A percentile compares a stretch with the other conserved stretches of the same genome.
Conservation (phyloP, 2,329 filamentous ascomycete genomes). For the Ophiostoma perfectum region DNA sequence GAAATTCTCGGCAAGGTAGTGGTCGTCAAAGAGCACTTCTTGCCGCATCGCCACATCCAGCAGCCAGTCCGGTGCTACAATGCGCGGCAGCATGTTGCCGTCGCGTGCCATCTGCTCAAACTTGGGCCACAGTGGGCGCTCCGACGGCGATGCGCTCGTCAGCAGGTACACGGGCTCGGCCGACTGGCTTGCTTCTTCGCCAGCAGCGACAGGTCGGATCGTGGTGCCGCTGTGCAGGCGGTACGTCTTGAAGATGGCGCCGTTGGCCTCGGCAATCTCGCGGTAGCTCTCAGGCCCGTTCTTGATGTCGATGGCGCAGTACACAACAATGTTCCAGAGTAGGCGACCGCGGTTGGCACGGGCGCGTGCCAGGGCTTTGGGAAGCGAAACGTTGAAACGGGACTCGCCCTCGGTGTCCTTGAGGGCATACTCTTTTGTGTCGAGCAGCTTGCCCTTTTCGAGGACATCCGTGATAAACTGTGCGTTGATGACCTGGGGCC, state of each 20-base stretch:
- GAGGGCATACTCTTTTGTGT: constrained; percentile 61
- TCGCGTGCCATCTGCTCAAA: constrained; percentile 75
- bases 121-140: constrained; percentile 69
- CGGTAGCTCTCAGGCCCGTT: constrained; percentile 82
- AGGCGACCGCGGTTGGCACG: constrained; percentile 71
- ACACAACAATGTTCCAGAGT: constrained; percentile 70
- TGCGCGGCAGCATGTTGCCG: constrained; percentile 71
- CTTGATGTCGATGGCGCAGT: constrained; percentile 72
- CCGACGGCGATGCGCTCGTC: constrained; percentile 59
- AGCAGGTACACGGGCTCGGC: constrained; percentile 78
- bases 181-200: constrained; percentile 55
- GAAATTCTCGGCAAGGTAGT: constrained; percentile 45
- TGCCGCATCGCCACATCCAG: constrained; percentile 86
- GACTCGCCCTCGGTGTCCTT: constrained; percentile 68
- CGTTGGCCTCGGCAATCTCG: constrained; percentile 81
- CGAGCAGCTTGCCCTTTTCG: constrained; percentile 58
- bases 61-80: constrained; percentile 85
- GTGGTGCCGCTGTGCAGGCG: constrained; percentile 64
- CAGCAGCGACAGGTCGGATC: constrained; percentile 52
- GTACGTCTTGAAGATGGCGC: constrained; percentile 75
- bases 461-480: constrained; percentile 75
- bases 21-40: constrained; percentile 61
- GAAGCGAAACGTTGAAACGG: constrained; percentile 63
- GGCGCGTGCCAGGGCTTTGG: constrained; percentile 63
- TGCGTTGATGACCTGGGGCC: constrained; percentile 69